Evolutionary conservation across 2,329 filamentous ascomycete genomes (phyloP), one percentile per base, ranked within the genome.

Genomic region (Pseudofabraea citricarpa): DNA sequence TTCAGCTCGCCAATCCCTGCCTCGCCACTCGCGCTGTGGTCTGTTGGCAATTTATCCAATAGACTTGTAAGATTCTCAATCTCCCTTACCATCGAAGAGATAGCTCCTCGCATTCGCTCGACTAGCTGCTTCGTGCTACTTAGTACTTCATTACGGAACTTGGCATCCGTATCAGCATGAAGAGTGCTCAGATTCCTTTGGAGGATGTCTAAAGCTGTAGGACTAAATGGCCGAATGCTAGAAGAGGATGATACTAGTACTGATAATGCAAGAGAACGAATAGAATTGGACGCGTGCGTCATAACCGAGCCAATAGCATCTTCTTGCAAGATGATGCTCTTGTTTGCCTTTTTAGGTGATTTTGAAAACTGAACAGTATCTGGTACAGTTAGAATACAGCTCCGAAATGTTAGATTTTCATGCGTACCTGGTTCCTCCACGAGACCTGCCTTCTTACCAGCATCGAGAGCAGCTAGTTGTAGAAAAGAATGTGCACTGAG

Each of bases 101-200:
- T 79, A 8, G 83, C 77, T 19, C 81, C 82, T 51, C 85, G 76
- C 4, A 95, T 69, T 33, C 90, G 81, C 55, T 85, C 83, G 46
- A 90, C 79, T 61, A 97, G 79, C 54, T 83, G 82, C 48, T 87
- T 83, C 2, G 85, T 80, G 49, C 87, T 77, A 19, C 81, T 81
- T 20, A 91, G 73, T 2, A 94, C 73, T 53, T 95, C 88, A 45
- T 90, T 85, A 44, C 93, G 81, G 52, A 90, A 85, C 55, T 91
- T 89, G 5, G 91, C 83, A 59, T 96, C 90, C 0, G 87, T 81
- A 50, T 96, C 90, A 3, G 88, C 80, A 59, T 94, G 85, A 50
- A 91, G 80, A 13, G 83, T 76, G 1, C 77, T 73, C 3, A 97
- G 66, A 46, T 87, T 80, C 24, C 68, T 71, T 41, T 73, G 73